phyloP scores from a whole-genome alignment of 1,284 basidiomycete species.

The Bjerkandera adusta region DNA sequence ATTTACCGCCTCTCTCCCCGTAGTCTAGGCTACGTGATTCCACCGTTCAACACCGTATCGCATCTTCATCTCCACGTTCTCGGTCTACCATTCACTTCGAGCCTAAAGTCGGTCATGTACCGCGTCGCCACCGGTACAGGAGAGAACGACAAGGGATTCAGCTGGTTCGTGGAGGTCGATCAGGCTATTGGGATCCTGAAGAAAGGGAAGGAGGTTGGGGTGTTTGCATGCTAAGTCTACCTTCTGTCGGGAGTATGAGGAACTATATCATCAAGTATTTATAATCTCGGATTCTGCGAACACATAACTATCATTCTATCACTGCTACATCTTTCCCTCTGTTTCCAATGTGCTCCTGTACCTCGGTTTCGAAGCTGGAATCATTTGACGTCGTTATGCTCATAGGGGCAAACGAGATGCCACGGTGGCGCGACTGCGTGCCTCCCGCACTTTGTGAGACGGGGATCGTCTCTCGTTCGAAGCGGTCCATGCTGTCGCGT shows the following conservation, averaged over 20 bases:
- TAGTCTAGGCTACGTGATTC: slow-evolving; percentile 75
- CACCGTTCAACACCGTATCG: slow-evolving; percentile 69
- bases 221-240: slow-evolving; percentile 43
- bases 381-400: not conserved
- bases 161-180: slow-evolving; percentile 67
- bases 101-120: slow-evolving; percentile 47
- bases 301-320: no score
- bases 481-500: slow-evolving; percentile 1
- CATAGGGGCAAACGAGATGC: no score
- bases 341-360: not conserved
- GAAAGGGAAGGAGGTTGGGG: slow-evolving; percentile 42
- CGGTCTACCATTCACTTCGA: slow-evolving; percentile 55
- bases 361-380: not conserved
- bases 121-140: slow-evolving; percentile 40
- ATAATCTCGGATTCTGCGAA: no score
- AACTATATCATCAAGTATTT: no score
- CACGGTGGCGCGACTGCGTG: no score
- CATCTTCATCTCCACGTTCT: slow-evolving; percentile 79
- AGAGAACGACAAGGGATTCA: slow-evolving; percentile 54
- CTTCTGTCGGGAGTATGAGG: not conserved
- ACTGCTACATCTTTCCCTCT: not conserved
- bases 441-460: no score
- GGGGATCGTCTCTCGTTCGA: not conserved
- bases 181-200: slow-evolving; percentile 61
- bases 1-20: not conserved